These are phyloP conservation scores for Sclerotinia minor DNA, from an alignment of 2,329 filamentous ascomycete genomes.

Conservation along the genomic window DNA sequence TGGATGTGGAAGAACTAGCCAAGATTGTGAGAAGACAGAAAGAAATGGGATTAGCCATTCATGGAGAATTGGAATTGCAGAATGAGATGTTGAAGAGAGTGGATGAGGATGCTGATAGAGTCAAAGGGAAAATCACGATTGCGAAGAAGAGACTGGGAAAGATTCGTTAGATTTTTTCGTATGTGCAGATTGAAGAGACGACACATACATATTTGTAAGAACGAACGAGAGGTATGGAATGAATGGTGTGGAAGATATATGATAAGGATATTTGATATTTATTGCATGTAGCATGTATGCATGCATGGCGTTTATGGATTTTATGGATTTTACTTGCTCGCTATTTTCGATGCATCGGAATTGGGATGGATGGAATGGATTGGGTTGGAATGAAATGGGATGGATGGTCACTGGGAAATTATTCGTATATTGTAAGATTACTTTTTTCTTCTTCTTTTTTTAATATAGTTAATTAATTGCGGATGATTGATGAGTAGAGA, in stretches of 20 bases:
- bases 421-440: slow-evolving; percentile 9
- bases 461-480: slow-evolving; percentile 4
- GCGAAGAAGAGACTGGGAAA: slow-evolving; percentile 72
- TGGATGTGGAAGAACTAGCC: slow-evolving; percentile 67
- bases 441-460: no score
- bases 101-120: slow-evolving; percentile 64
- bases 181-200: neutral
- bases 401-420: neutral
- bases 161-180: slow-evolving; percentile 48
- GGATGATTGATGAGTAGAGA: no score
- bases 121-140: slow-evolving; percentile 68
- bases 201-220: slow-evolving; percentile 4
- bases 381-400: no score
- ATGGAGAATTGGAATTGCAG: slow-evolving; percentile 71
- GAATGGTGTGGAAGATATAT: neutral
- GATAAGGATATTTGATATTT: neutral
- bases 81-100: slow-evolving; percentile 67
- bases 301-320: slow-evolving; percentile 6
- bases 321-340: no score
- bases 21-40: slow-evolving; percentile 71
- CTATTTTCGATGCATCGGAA: slow-evolving; percentile 1
- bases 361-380: neutral
- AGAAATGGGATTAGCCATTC: slow-evolving; percentile 75
- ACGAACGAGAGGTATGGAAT: neutral
- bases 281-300: neutral